A percentile compares a stretch with the other conserved stretches of the same genome.
phyloP scores from a whole-genome alignment of 1,139 yeast genomes.

The Suhomyces choctaworum region DNA sequence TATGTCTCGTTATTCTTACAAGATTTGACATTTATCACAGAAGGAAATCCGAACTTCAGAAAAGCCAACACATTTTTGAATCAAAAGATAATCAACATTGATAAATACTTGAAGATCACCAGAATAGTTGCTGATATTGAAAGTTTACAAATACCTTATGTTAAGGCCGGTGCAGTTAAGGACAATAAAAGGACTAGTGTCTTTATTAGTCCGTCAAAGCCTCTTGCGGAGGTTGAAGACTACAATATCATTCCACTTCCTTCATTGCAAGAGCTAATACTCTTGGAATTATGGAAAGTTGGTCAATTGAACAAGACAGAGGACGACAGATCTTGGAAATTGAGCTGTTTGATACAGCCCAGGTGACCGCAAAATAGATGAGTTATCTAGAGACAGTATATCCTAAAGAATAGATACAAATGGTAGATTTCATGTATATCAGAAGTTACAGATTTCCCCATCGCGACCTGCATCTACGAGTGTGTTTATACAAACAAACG shows the following conservation, averaged over 20 bases:
- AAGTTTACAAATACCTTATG: conserved; percentile 68
- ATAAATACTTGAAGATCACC: conserved; percentile 75
- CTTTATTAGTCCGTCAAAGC: conserved; percentile 17
- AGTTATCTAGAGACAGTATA: no score
- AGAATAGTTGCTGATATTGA: conserved; percentile 77
- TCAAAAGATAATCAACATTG: conserved; percentile 72
- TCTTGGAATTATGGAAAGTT: conserved; percentile 71
- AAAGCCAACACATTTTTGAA: conserved; percentile 59
- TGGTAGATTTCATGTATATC: no score
- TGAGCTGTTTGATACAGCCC: conserved; percentile 59
- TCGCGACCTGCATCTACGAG: no score
- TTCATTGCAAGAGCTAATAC: conserved; percentile 60
- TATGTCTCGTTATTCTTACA: conserved; percentile 81
- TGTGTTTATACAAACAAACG: no score
- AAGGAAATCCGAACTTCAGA: conserved; percentile 77
- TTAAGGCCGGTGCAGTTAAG: conserved; percentile 20
- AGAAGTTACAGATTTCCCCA: no score
- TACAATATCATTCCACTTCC: conserved; percentile 40
- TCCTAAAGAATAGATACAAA: no score
- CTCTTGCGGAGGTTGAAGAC: conserved; percentile 8
- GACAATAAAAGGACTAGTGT: conserved; percentile 24
- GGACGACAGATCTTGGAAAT: conserved; percentile 69
- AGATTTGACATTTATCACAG: conserved; percentile 84
- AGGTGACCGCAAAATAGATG: no score
- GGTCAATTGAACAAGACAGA: conserved; percentile 59